Conservation (phyloP, 2,329 filamentous ascomycete genomes). For the Epichloe brachyelytri region DNA sequence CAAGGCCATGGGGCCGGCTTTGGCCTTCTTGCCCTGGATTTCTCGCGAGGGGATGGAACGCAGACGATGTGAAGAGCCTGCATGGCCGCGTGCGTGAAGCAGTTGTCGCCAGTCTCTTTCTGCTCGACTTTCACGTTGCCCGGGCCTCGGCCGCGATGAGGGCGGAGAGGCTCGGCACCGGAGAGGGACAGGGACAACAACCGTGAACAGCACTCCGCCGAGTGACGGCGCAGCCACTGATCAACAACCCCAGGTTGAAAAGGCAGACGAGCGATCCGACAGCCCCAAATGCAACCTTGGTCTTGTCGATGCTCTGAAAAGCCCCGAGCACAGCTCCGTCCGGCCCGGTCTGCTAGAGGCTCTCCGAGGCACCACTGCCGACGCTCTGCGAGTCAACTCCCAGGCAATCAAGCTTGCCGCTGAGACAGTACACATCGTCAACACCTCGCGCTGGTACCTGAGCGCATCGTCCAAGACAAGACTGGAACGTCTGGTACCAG, state of each 20-base stretch:
- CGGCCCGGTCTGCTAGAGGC: constrained; percentile 19
- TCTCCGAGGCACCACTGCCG: constrained; percentile 17
- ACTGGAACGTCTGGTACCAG: constrained; percentile 11
- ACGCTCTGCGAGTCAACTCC: constrained; percentile 13
- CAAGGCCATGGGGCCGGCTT: constrained; percentile 23
- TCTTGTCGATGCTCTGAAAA: constrained; percentile 24
- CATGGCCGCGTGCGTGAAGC: constrained; percentile 23
- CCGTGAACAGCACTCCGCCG: background rate
- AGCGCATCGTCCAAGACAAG: constrained; percentile 9
- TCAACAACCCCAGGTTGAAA: background rate
- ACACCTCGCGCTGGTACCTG: constrained; percentile 18
- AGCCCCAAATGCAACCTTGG: constrained; percentile 10
- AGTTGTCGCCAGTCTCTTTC: constrained; percentile 19
- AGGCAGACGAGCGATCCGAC: constrained; percentile 8
- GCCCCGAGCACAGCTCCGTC: constrained; percentile 21
- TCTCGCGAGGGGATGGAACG: constrained; percentile 32
- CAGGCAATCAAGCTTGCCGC: constrained; percentile 13
- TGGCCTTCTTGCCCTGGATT: constrained; percentile 34
- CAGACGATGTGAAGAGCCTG: constrained; percentile 27
- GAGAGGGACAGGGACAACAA: background rate
- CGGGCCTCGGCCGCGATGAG: constrained; percentile 14
- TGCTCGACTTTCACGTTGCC: constrained; percentile 31
- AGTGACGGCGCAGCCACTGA: background rate
- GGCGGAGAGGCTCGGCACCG: constrained; percentile 6
- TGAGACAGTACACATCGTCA: constrained; percentile 15